Evolutionary conservation across 2,329 filamentous ascomycete species (phyloP).

Genomic region (Nemania serpens): DNA sequence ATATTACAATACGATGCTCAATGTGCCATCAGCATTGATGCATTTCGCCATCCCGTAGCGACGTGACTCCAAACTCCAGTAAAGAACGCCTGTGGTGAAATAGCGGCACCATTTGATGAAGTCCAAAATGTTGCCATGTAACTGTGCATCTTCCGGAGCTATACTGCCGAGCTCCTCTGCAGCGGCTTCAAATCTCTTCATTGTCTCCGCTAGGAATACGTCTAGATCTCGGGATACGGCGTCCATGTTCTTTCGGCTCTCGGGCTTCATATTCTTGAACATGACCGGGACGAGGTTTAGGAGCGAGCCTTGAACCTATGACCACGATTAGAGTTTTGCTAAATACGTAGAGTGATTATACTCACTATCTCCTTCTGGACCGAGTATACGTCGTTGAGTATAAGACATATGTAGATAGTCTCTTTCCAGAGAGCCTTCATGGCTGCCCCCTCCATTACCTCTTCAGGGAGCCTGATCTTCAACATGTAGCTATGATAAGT

Average conservation of each 20-base stretch:
- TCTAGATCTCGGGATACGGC: constrained; percentile 31
- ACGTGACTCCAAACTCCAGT: constrained; percentile 37
- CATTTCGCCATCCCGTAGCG: constrained; percentile 39
- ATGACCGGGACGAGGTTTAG: constrained; percentile 37
- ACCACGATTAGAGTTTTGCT: neutral
- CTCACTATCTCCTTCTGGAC: constrained; percentile 40
- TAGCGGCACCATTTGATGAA: constrained; percentile 38
- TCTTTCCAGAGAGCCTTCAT: constrained; percentile 38
- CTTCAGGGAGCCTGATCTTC: constrained; percentile 35
- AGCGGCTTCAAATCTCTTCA: constrained; percentile 33
- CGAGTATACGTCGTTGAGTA: constrained; percentile 38
- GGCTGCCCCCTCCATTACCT: constrained; percentile 33
- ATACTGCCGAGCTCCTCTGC: constrained; percentile 26
- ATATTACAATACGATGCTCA: constrained; percentile 33
- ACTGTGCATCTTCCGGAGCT: constrained; percentile 21
- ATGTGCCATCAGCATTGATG: constrained; percentile 32
- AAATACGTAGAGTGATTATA: neutral
- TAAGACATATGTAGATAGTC: constrained; percentile 36
- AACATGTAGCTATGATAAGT: constrained; percentile 35
- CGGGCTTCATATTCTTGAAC: constrained; percentile 32
- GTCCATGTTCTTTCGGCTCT: constrained; percentile 26
- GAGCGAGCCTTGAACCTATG: constrained; percentile 34
- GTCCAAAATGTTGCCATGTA: constrained; percentile 31
- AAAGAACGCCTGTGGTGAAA: constrained; percentile 37
- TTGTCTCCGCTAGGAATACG: constrained; percentile 22